Base-by-base conservation (phyloP, 768 basidiomycete genomes). In the Russula virescens region DNA sequence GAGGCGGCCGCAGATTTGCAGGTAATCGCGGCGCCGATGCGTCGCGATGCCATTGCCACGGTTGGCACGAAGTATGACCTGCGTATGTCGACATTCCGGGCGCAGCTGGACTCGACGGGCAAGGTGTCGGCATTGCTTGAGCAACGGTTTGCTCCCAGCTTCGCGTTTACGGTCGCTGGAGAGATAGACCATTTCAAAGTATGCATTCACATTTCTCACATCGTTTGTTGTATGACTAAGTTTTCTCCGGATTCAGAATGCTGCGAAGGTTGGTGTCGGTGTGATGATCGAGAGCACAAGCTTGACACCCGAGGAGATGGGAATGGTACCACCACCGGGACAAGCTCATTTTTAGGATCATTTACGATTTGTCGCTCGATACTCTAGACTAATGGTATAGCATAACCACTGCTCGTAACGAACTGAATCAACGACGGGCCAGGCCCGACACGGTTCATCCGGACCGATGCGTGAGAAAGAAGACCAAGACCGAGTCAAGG, bases 151-250 rank as follows among this genome's bases (percentile, higher is more conserved):
- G 91, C 92, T 14, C 97, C 97, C 5, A 85, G 91, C 10, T 98
- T 99, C 71, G 86, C 93, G 16, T 97, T 99, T 81, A 74, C 95
- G 69, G 86, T 99, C 50, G 83, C 92, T 19, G 97, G 97, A 11
- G 97, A 99, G 80, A 94, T 99, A 68, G 97, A 99, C 74, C 97
- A 99, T 82, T 89, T 93, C 80, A 98, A 95, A 87, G 94, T 92
- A 69, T 65, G 76, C 68, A 6, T n/a, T 19, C 28, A 10, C 11
- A 1, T 3, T 14, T 52, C 16, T 10, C 46, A 9, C 28, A 1
- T 14, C 60, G 8, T 67, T 5, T 4, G 46, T 5, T 56, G 60
- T 25, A 18, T 61, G 55, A 18, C 42, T 46, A 38, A 55, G 35
- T 42, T 59, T 2, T 11, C 45, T 38, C 50, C 35, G 49, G n/a